Percentiles rank a stretch among this genome's conserved stretches.
Conservation (phyloP, 2,329 filamentous ascomycete species). For the Colletotrichum higginsianum region DNA sequence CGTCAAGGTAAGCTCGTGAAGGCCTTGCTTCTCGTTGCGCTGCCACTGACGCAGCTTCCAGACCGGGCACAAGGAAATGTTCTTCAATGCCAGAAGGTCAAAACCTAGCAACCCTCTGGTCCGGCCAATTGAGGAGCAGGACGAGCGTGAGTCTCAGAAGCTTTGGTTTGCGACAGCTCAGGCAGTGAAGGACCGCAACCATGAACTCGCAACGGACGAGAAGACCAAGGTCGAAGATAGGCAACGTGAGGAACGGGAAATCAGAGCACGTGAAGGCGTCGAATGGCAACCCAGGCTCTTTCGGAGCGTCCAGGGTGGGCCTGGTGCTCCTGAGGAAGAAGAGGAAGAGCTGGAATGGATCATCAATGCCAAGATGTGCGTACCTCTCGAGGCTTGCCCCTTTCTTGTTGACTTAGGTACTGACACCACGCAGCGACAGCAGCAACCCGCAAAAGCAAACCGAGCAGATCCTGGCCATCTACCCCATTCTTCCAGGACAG, state of each 20-base stretch:
- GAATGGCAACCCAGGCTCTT: constrained; percentile 94
- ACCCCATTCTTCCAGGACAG: constrained; percentile 87
- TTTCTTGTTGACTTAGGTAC: neutral
- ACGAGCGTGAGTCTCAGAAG: constrained; percentile 89
- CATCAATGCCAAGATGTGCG: constrained; percentile 87
- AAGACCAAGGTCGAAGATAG: constrained; percentile 97
- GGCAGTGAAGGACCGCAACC: constrained; percentile 88
- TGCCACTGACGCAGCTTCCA: constrained; percentile 53
- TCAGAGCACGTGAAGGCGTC: constrained; percentile 81
- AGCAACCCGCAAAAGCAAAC: constrained; percentile 77
- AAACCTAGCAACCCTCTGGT: constrained; percentile 82
- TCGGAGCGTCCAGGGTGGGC: constrained; percentile 78
- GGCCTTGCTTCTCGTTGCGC: neutral
- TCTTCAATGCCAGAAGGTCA: constrained; percentile 88
- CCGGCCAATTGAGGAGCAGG: constrained; percentile 87
- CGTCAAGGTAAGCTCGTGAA: constrained; percentile 70
- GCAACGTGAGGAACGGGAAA: constrained; percentile 90
- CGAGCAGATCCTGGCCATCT: constrained; percentile 88
- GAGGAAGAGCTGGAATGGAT: constrained; percentile 97
- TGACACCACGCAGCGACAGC: constrained; percentile 65
- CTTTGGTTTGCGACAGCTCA: constrained; percentile 87
- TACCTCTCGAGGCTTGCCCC: constrained; percentile 16
- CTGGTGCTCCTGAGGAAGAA: constrained; percentile 80
- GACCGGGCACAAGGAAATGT: constrained; percentile 90
- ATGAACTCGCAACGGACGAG: constrained; percentile 91